Evolutionary conservation across 768 basidiomycete species (phyloP), one percentile per base, ranked within the genome.

Genomic region (Hypsizygus marmoreus): DNA sequence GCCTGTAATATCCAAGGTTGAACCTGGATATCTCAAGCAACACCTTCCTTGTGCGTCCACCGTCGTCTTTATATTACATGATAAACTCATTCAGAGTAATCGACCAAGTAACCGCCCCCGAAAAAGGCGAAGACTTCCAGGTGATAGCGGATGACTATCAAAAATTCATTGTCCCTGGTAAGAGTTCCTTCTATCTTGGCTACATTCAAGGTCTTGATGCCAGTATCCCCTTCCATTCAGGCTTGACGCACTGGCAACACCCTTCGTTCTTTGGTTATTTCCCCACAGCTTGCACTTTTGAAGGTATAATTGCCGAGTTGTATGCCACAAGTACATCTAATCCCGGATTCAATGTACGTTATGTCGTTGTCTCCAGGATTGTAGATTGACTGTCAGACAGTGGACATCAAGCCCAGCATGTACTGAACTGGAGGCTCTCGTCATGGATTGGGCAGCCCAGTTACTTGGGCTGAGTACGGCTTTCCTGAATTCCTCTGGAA

Each of bases 221-320:
- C n/a, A n/a, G n/a, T n/a, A n/a, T n/a, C n/a, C n/a, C n/a, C n/a
- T n/a, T n/a, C n/a, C n/a, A n/a, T n/a, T n/a, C 40, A 85, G 89
- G 91, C 1, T 71, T 95, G 20, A 90, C 90, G 0, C 86, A 91
- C 61, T 97, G 95, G 94, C 89, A 92, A 59, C 89, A 92, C 50
- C 91, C 92, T 6, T 84, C 80, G 12, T 95, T 95, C 70, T 91
- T 91, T 55, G 92, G 84, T 1, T 95, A 88, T 65, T 95, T 87
- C 60, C 91, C 93, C 0, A 79, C 87, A 3, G 83, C 81, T 23
- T 80, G 80, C 42, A 89, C 83, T 0, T 91, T 90, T 56, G 88
- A 86, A 61, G 82, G 86, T 14, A 88, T 94, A 40, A 72, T 97
- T 2, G 95, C 80, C 4, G 94, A 97, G 51, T 65, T 97, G 13